Conservation (phyloP, 2,329 filamentous ascomycete genomes). For the Neonectria ditissima region DNA sequence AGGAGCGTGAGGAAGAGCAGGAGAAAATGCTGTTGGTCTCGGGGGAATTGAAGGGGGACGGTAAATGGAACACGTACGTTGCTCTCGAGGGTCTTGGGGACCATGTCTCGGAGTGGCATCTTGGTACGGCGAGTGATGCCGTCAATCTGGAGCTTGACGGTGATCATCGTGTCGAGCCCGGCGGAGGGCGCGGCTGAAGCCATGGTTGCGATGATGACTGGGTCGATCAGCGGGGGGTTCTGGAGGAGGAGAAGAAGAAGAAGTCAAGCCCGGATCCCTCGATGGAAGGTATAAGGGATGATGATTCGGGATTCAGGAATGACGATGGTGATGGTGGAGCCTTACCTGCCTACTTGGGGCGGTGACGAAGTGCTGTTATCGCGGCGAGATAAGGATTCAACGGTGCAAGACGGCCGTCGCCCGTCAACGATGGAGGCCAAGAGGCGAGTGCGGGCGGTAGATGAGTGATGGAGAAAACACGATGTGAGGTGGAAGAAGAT, state of each 20-base stretch:
- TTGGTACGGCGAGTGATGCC: conserved; percentile 86
- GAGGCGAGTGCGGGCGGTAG: not conserved
- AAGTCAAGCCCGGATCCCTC: conserved; percentile 9
- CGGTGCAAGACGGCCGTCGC: conserved; percentile 41
- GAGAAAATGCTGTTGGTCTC: not conserved
- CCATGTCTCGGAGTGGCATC: conserved; percentile 87
- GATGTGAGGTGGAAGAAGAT: conserved; percentile 11
- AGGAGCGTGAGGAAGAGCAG: not conserved
- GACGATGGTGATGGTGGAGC: conserved; percentile 39
- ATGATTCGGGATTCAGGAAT: conserved; percentile 31
- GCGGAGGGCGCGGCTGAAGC: conserved; percentile 40
- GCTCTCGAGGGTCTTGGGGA: conserved; percentile 77
- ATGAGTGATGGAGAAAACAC: conserved; percentile 5
- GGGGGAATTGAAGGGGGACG: conserved; percentile 1
- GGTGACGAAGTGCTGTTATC: conserved; percentile 46
- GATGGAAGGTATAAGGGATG: conserved; percentile 24
- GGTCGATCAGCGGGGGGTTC: conserved; percentile 16
- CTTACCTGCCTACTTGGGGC: conserved; percentile 41
- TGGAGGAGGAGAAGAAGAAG: conserved; percentile 11
- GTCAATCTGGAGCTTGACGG: conserved; percentile 85
- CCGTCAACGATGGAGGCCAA: conserved; percentile 30
- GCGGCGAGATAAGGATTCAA: conserved; percentile 42
- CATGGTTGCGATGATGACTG: conserved; percentile 39
- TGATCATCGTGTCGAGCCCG: conserved; percentile 65
- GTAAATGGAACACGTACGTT: conserved; percentile 74